A percentile compares a stretch with the other conserved stretches of the same genome.
These are phyloP conservation scores for Thielaviopsis euricoi DNA, from an alignment of 2,329 filamentous ascomycete genomes.

Conservation along the genomic window DNA sequence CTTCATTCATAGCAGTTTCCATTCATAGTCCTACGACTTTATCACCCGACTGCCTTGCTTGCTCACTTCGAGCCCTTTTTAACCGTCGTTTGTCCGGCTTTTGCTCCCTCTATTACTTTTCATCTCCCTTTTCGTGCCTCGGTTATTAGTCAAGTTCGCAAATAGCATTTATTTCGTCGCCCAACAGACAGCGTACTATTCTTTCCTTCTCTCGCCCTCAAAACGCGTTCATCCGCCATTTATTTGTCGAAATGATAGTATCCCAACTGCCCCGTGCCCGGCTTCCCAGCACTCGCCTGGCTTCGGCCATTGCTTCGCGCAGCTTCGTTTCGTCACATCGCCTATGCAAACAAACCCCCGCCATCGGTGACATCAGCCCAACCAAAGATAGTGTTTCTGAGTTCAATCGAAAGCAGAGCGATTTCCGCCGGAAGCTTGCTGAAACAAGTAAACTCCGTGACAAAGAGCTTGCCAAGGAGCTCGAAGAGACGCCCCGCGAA, in stretches of 20 bases:
- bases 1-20: neutral
- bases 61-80: neutral
- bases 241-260: conserved; percentile 5
- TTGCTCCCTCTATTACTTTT: neutral
- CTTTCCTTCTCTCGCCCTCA: neutral
- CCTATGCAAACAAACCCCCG: conserved; percentile 40
- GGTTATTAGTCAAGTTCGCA: neutral
- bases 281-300: conserved; percentile 26
- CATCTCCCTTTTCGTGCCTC: neutral
- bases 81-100: neutral
- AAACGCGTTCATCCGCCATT: neutral
- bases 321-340: conserved; percentile 14
- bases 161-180: neutral
- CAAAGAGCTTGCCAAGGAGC: conserved; percentile 5
- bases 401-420: conserved; percentile 72
- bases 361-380: conserved; percentile 65
- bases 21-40: neutral
- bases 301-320: conserved; percentile 16
- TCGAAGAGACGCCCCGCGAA: conserved; percentile 1
- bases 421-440: conserved; percentile 69
- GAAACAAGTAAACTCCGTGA: conserved; percentile 54
- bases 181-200: neutral
- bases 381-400: conserved; percentile 47
- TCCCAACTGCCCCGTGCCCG: conserved; percentile 7
- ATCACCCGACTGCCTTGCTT: neutral